These are phyloP conservation scores for Penicillium sp. DNA, from an alignment of 2,329 filamentous ascomycete genomes.

Conservation along the genomic window DNA sequence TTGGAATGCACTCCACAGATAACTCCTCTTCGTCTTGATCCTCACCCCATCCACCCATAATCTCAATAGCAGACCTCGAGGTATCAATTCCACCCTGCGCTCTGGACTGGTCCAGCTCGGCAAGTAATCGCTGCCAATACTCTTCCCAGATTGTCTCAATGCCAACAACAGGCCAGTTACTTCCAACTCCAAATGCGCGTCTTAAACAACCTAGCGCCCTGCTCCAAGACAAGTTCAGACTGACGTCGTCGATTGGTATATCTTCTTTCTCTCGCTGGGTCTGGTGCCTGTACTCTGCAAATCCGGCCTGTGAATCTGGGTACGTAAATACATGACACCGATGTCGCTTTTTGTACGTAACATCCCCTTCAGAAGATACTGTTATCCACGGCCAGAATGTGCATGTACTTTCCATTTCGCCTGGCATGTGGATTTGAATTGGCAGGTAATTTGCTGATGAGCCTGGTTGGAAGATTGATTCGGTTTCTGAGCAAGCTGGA, in stretches of 20 bases:
- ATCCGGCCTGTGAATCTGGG: slow-evolving; percentile 58
- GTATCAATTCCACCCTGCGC: slow-evolving; percentile 15
- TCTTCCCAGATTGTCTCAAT: slow-evolving; percentile 43
- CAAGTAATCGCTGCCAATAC: slow-evolving; percentile 31
- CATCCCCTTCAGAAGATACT: slow-evolving; percentile 21
- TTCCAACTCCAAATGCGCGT: slow-evolving; percentile 54
- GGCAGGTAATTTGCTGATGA: slow-evolving; percentile 34
- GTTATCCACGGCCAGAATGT: slow-evolving; percentile 25
- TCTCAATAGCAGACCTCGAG: slow-evolving; percentile 7
- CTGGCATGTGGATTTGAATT: slow-evolving; percentile 59
- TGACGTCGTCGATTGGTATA: slow-evolving; percentile 34
- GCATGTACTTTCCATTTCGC: slow-evolving; percentile 18
- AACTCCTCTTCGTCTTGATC: slow-evolving; percentile 18
- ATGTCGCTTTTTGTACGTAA: slow-evolving; percentile 32
- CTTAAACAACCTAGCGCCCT: slow-evolving; percentile 60
- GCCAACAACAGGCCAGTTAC: slow-evolving; percentile 31
- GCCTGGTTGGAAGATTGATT: slow-evolving; percentile 33
- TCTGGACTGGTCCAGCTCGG: slow-evolving; percentile 16
- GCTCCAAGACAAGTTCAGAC: slow-evolving; percentile 64
- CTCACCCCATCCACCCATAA: slow-evolving; percentile 1
- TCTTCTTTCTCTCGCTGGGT: neutral
- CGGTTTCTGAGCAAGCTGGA: slow-evolving; percentile 28
- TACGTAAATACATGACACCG: slow-evolving; percentile 51
- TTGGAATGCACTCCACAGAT: slow-evolving; percentile 37
- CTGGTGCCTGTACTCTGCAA: slow-evolving; percentile 64